Evolutionary conservation across 2,329 filamentous ascomycete species (phyloP), one percentile per base, ranked within the genome.

Genomic region (Alternaria sp.): DNA sequence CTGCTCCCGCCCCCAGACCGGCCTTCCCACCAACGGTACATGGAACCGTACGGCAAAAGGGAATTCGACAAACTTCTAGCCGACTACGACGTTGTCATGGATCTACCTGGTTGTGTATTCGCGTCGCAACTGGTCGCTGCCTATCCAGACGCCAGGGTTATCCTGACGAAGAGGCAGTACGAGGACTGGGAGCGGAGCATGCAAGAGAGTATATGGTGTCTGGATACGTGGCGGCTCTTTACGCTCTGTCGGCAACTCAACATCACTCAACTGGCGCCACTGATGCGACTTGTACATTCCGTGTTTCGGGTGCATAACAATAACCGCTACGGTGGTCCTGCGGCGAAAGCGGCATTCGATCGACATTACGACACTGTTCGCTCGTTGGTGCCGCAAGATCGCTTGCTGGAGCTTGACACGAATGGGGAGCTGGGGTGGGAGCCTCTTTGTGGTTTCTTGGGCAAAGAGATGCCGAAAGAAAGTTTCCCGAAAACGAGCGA

Each of bases 11-110:
- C 66, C 3, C 33, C 41, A 10, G 60, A 70, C n/a, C 58, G 63
- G 11, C 61, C 63, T 0, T 8, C 48, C 0, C 37, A 37, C 3
- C 60, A 64, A 51, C 60, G 54, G 26, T 61, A 60, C 31, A 34
- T 58, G 50, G 42, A 54, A n/a, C 67, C 71, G 13, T 70, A 71
- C 17, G 56, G 58, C 23, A 77, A 73, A 41, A 65, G 71, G 17
- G 80, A 82, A 60, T 83, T 81, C 75, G 82, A 84, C 69, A 72
- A 74, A 56, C 70, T 84, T 6, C 78, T 83, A 46, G 80, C 79
- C 44, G 67, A 78, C 24, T 80, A 75, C 64, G 80, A 79, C 59
- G 76, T 60, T n/a, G 58, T 74, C 4, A 65, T 67, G 56, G 72
- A 77, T 37, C 46, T 74, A 9, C 74, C 73, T 1, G 64, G 68